phyloP scores from a whole-genome alignment of 208 protist species.

The Wallacemonas collosoma region DNA sequence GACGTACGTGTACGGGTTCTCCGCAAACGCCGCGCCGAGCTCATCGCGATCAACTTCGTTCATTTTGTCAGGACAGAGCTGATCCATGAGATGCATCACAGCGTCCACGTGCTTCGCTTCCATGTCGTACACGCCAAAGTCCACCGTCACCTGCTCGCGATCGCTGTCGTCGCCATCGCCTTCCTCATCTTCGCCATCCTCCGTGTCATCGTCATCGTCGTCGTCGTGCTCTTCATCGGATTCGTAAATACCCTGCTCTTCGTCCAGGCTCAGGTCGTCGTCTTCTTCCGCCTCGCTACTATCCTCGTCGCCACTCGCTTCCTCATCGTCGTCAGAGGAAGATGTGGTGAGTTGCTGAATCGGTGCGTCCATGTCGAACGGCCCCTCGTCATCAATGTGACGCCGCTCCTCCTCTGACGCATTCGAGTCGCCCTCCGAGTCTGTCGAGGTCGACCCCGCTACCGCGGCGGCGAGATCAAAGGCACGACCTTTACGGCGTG shows the following conservation, averaged over 20 bases:
- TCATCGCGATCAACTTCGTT: conserved; percentile 88
- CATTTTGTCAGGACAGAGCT: conserved; percentile 81
- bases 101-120: conserved; percentile 57
- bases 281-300: conserved; percentile 13
- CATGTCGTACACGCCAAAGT: conserved; percentile 92
- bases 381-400: not conserved
- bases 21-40: conserved; percentile 53
- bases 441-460: not conserved
- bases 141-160: conserved; percentile 60
- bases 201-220: conserved; percentile 22
- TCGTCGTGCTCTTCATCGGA: conserved; percentile 24
- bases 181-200: conserved; percentile 24
- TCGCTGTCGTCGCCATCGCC: conserved; percentile 38
- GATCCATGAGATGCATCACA: conserved; percentile 83
- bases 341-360: conserved; percentile 14
- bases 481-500: conserved; percentile 2
- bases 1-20: conserved; percentile 75
- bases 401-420: conserved; percentile 6
- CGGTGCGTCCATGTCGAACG: conserved; percentile 7
- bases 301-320: not conserved
- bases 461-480: not conserved
- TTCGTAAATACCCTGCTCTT: conserved; percentile 6
- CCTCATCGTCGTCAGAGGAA: conserved; percentile 11
- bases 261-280: conserved; percentile 11
- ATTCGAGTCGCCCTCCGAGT: conserved; percentile 4